Evolutionary conservation across 805 yeast genomes (phyloP), one percentile per base, ranked within the genome.

Genomic region (Soucietia sequanensis): DNA sequence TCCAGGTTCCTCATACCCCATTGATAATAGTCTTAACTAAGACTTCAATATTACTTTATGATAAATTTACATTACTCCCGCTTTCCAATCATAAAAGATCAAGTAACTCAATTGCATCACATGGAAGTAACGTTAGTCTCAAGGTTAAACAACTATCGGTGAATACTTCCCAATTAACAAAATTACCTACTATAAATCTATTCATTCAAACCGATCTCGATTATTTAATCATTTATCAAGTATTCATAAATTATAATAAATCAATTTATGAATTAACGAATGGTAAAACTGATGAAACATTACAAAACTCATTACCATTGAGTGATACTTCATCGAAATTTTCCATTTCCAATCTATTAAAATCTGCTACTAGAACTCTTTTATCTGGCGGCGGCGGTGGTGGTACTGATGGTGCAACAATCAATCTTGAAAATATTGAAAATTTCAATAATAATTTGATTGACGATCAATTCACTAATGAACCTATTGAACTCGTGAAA

Each of bases 11-110:
- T 5, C 60, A 60, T 36, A 58, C 67, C 2, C 47, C 62, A 4
- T 36, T 60, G 23, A 23, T 59, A 13, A 57, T 46, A 1, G 35
- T 67, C 1, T 47, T 71, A 7, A 65, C 74, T 2, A 24, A 37
- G 2, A 39, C 50, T 2, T 34, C 63, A 0, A 38, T 71, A 3
- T 48, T 46, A 13, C 35, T 70, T 1, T 46, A 59, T 28, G 57
- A 69, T 41, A 57, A 56, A 30, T 31, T 30, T 22, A 61, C 68
- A 7, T 43, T 60, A 8, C 40, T 65, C 6, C 78, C 80, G 1
- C 54, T 78, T 4, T 69, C 74, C 7, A 65, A 66, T 2, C 78
- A 76, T 44, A 54, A 62, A 5, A 53, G 84, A 35, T 56, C 72
- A 0, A 46, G 48, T 15, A 59, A 61, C 14, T 72, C 80, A 3